Evolutionary conservation across 495 filamentous ascomycete genomes (phyloP).

Genomic region (Penicillium robsamsonii): DNA sequence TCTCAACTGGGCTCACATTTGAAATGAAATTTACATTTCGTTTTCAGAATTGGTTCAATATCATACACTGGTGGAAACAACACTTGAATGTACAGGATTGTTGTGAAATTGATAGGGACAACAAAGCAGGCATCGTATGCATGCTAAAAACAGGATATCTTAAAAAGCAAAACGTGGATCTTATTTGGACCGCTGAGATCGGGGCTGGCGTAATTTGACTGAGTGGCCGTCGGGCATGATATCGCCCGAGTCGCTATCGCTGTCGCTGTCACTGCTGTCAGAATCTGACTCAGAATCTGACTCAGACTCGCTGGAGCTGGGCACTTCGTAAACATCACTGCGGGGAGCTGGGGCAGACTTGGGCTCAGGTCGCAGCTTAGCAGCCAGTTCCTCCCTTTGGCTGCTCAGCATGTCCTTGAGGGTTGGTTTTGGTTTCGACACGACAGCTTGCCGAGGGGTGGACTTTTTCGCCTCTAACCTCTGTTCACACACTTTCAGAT

Average conservation of each 20-base stretch:
- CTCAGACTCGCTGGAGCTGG: slow-evolving; percentile 1
- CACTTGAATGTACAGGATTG: background rate
- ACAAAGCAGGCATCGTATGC: background rate
- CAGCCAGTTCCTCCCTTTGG: slow-evolving; percentile 9
- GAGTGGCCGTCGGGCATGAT: slow-evolving; percentile 16
- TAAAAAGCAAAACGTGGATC: background rate
- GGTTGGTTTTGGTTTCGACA: background rate
- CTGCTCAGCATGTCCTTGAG: slow-evolving; percentile 15
- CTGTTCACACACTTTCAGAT: background rate
- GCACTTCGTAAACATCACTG: slow-evolving; percentile 5
- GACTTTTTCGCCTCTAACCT: background rate
- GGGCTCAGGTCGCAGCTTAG: slow-evolving; percentile 5
- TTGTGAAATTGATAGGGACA: background rate
- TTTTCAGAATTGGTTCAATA: background rate
- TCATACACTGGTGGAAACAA: background rate
- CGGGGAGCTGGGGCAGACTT: background rate
- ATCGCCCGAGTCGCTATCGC: slow-evolving; percentile 17
- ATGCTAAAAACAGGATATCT: slow-evolving; percentile 4
- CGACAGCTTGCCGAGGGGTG: background rate
- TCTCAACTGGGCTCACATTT: background rate
- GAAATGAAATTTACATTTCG: background rate
- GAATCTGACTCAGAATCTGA: background rate
- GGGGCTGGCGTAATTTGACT: slow-evolving; percentile 10
- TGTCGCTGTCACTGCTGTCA: slow-evolving; percentile 11
- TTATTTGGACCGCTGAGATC: background rate